Evolutionary conservation across 139 green algal species (phyloP).

Genomic region (Mychonastes homosphaera): DNA sequence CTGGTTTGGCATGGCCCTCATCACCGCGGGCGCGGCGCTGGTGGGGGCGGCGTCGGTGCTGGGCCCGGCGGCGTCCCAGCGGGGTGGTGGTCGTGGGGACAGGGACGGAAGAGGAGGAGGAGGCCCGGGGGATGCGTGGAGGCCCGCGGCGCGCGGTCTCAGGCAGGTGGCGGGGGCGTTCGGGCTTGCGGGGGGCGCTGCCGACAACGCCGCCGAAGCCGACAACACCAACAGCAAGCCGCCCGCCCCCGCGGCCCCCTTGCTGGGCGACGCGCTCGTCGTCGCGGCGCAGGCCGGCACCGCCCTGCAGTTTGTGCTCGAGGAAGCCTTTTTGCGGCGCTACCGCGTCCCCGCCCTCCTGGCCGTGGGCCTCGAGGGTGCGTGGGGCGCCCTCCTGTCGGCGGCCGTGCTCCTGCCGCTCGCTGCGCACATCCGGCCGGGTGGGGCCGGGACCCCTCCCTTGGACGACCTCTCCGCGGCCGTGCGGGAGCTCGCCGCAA

Average conservation of each 20-base stretch:
- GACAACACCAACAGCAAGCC: too few relatives aligned
- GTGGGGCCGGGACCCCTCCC: too few relatives aligned
- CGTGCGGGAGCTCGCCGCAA: conserved; percentile 10
- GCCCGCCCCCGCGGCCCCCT: conserved; percentile 35
- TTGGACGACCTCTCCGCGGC: conserved; percentile 40
- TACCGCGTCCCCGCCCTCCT: conserved; percentile 56
- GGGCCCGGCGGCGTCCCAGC: neutral
- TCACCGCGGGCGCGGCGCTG: conserved; percentile 61
- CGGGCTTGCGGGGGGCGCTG: neutral
- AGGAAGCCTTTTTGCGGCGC: conserved; percentile 74
- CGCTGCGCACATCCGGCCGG: too few relatives aligned
- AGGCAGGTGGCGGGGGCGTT: neutral
- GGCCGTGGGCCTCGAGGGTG: conserved; percentile 65
- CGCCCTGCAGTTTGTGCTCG: conserved; percentile 72
- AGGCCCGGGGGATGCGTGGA: neutral
- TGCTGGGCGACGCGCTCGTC: conserved; percentile 67
- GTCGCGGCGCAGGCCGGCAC: conserved; percentile 55
- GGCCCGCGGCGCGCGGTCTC: neutral
- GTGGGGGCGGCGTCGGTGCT: conserved; percentile 60
- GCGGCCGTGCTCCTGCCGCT: conserved; percentile 36
- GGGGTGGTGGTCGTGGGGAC: neutral
- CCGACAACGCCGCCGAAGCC: conserved; percentile 7
- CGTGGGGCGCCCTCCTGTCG: conserved; percentile 59
- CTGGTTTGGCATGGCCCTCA: conserved; percentile 73
- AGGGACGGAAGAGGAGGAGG: neutral